Percentiles rank a stretch among this genome's conserved stretches.
Conservation (phyloP, 441 rosid genomes). For the Erodium moschatum region DNA sequence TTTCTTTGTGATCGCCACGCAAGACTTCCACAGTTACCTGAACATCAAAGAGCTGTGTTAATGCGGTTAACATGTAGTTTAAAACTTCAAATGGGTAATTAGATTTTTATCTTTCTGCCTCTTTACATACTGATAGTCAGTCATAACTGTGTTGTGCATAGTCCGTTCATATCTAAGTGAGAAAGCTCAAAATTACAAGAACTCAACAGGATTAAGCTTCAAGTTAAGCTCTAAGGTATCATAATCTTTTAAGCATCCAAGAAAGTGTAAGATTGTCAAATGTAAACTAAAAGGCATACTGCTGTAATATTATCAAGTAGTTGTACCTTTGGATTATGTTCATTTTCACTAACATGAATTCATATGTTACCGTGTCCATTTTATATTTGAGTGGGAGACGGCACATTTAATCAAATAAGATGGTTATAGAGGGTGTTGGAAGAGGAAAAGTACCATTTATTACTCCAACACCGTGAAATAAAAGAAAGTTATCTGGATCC, state of each 20-base stretch:
- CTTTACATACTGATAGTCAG: background rate
- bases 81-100: background rate
- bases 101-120: background rate
- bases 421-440: background rate
- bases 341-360: background rate
- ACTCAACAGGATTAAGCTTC: background rate
- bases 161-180: background rate
- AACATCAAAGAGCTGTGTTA: conserved; percentile 12
- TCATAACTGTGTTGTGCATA: no score
- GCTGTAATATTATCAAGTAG: background rate
- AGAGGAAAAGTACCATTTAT: background rate
- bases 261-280: background rate
- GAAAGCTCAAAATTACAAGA: background rate
- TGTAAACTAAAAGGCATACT: background rate
- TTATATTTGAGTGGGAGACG: background rate
- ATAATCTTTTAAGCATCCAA: background rate
- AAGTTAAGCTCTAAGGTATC: background rate
- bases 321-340: background rate
- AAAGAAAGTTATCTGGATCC: background rate
- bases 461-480: background rate
- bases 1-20: conserved; percentile 88
- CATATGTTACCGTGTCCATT: background rate
- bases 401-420: background rate
- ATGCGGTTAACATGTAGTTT: background rate
- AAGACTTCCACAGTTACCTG: conserved; percentile 77